Conservation (phyloP, 768 basidiomycete genomes). For the Solioccasus polychromus region DNA sequence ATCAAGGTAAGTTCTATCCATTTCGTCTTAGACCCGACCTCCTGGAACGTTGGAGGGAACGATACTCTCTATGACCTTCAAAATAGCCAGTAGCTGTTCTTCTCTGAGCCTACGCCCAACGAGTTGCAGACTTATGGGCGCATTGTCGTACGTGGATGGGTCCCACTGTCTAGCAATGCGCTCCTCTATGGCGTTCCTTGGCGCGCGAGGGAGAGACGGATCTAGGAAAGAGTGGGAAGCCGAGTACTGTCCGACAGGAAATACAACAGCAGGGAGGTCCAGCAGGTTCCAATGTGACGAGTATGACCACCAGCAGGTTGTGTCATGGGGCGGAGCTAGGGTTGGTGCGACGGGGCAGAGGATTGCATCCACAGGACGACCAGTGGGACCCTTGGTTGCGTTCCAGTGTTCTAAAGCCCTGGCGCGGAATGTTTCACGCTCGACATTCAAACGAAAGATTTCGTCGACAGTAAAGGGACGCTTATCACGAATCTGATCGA, state of each 20-base stretch:
- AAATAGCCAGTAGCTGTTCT: conserved; percentile 45
- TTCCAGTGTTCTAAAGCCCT: conserved; percentile 46
- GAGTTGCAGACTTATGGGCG: conserved; percentile 47
- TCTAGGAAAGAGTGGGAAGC: conserved; percentile 20
- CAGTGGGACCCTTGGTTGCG: conserved; percentile 33
- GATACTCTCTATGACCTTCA: conserved; percentile 37
- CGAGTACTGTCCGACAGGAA: conserved; percentile 41
- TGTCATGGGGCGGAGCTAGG: conserved; percentile 47
- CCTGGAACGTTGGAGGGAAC: conserved; percentile 18
- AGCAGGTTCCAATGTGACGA: conserved; percentile 52
- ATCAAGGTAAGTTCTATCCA: conserved; percentile 15
- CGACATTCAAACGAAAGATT: conserved; percentile 43
- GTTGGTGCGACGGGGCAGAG: conserved; percentile 46
- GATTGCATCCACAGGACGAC: conserved; percentile 46
- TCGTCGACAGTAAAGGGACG: conserved; percentile 40
- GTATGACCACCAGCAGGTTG: conserved; percentile 49
- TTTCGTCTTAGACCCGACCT: background rate
- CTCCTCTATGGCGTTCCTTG: conserved; percentile 37
- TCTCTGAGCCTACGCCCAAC: conserved; percentile 50
- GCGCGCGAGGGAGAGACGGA: conserved; percentile 14
- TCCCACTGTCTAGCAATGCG: conserved; percentile 40
- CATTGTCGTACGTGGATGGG: conserved; percentile 40
- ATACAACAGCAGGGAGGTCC: conserved; percentile 47
- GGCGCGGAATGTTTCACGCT: conserved; percentile 41
- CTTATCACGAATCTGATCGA: conserved; percentile 38